Percentiles rank a stretch among this genome's conserved stretches.
phyloP scores from a whole-genome alignment of 2,329 filamentous ascomycete species.

The Aspergillus sp. region DNA sequence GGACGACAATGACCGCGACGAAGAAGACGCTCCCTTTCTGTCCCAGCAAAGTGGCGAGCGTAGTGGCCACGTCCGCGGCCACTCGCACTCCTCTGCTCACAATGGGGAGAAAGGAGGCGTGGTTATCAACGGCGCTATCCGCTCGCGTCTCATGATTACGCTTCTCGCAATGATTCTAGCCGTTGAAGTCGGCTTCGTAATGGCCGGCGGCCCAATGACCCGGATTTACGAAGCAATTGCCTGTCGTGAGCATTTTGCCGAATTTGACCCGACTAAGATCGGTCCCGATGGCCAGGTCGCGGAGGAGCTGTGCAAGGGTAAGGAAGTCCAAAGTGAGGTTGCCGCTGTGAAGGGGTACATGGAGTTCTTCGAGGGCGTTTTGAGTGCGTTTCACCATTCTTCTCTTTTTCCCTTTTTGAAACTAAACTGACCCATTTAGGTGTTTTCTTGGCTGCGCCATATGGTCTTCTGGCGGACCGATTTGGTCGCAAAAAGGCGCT shows the following conservation, averaged over 20 bases:
- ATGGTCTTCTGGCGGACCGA: conserved; percentile 51
- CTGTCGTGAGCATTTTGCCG: conserved; percentile 46
- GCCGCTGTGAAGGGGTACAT: conserved; percentile 53
- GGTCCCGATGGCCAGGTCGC: conserved; percentile 42
- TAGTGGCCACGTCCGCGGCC: background rate
- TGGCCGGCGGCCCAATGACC: conserved; percentile 47
- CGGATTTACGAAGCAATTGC: conserved; percentile 52
- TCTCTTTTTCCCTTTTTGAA: background rate
- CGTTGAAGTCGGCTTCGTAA: conserved; percentile 47
- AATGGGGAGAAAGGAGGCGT: conserved; percentile 9
- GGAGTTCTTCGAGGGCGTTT: conserved; percentile 48
- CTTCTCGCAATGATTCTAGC: conserved; percentile 45
- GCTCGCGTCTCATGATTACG: conserved; percentile 39
- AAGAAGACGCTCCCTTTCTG: background rate
- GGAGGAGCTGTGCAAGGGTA: conserved; percentile 52
- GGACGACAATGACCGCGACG: background rate
- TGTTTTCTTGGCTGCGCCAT: conserved; percentile 50
- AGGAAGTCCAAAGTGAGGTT: conserved; percentile 49
- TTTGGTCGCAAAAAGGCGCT: conserved; percentile 49
- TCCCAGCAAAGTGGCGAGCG: background rate
- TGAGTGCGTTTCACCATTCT: conserved; percentile 29
- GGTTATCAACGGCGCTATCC: conserved; percentile 27
- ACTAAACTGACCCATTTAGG: conserved; percentile 23
- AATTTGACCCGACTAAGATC: conserved; percentile 46
- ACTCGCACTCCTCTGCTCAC: background rate